phyloP scores from a whole-genome alignment of 2,329 filamentous ascomycete genomes.

The Coniosporium tulheliwenetii region DNA sequence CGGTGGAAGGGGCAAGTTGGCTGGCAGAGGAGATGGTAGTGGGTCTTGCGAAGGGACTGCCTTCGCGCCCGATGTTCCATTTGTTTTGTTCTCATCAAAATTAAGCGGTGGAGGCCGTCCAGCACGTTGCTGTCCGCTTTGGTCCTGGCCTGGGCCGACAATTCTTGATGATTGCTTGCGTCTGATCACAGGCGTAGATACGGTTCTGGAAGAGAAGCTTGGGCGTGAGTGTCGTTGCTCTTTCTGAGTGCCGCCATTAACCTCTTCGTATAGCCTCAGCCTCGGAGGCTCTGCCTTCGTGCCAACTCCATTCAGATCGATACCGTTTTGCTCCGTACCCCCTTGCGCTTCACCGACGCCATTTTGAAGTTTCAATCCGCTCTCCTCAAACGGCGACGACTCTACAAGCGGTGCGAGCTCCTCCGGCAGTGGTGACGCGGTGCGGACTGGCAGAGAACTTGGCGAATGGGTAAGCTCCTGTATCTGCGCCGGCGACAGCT shows the following conservation, averaged over 20 bases:
- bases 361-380: conserved; percentile 1
- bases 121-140: conserved; percentile 2
- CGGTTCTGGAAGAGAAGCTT: conserved; percentile 15
- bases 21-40: conserved; percentile 29
- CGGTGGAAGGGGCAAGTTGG: conserved; percentile 43
- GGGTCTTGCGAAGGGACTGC: conserved; percentile 16
- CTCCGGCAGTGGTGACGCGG: conserved; percentile 21
- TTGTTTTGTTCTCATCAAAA: conserved; percentile 15
- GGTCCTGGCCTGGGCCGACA: conserved; percentile 1
- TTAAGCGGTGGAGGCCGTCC: conserved; percentile 15
- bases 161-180: conserved; percentile 17
- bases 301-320: too few relatives aligned
- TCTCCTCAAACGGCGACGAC: conserved; percentile 8
- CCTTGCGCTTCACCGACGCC: background rate
- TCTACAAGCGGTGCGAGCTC: conserved; percentile 10
- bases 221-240: conserved; percentile 11
- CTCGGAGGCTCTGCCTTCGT: too few relatives aligned
- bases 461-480: conserved; percentile 38
- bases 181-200: conserved; percentile 19
- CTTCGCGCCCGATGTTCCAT: conserved; percentile 9
- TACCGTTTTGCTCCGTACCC: background rate
- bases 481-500: conserved; percentile 38
- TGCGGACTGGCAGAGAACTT: conserved; percentile 35
- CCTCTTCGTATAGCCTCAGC: too few relatives aligned
- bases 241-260: too few relatives aligned